Evolutionary conservation across 345 rosid genomes (phyloP).

Genomic region (Melaleuca quinquenervia): DNA sequence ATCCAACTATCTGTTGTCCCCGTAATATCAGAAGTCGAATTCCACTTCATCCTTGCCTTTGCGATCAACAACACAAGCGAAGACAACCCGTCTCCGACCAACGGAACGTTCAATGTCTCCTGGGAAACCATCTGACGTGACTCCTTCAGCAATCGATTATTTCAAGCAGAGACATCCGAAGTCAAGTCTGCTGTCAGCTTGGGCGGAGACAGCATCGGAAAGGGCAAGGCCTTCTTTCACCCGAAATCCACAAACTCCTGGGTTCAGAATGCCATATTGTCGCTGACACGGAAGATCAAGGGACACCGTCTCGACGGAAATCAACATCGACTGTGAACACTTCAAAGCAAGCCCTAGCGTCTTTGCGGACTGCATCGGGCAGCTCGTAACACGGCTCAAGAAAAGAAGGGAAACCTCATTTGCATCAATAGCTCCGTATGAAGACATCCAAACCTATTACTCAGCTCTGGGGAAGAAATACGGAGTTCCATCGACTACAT

Average conservation of each 20-base stretch:
- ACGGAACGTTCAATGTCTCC: slow-evolving; percentile 22
- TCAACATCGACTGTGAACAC: slow-evolving; percentile 31
- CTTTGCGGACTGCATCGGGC: slow-evolving; percentile 27
- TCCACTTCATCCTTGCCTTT: slow-evolving; percentile 32
- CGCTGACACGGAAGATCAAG: slow-evolving; percentile 20
- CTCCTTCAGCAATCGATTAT: slow-evolving; percentile 20
- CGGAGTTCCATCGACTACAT: slow-evolving; percentile 19
- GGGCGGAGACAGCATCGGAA: slow-evolving; percentile 17
- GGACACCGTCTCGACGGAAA: slow-evolving; percentile 20
- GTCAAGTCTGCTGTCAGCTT: slow-evolving; percentile 29
- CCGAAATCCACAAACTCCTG: slow-evolving; percentile 24
- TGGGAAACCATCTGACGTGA: slow-evolving; percentile 26
- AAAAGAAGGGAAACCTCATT: slow-evolving; percentile 9
- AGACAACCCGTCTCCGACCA: slow-evolving; percentile 18
- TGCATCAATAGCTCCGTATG: slow-evolving; percentile 39
- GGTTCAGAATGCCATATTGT: slow-evolving; percentile 27
- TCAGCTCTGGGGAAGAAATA: slow-evolving; percentile 32
- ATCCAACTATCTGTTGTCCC: slow-evolving; percentile 25
- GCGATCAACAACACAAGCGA: slow-evolving; percentile 23
- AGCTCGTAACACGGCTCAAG: slow-evolving; percentile 19
- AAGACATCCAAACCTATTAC: slow-evolving; percentile 29
- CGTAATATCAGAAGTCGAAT: slow-evolving; percentile 15
- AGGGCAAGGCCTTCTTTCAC: slow-evolving; percentile 5
- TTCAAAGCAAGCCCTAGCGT: slow-evolving; percentile 18
- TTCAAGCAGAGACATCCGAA: slow-evolving; percentile 14